Evolutionary conservation across 208 protist genomes (phyloP).

Genomic region (Phytomonas francai): DNA sequence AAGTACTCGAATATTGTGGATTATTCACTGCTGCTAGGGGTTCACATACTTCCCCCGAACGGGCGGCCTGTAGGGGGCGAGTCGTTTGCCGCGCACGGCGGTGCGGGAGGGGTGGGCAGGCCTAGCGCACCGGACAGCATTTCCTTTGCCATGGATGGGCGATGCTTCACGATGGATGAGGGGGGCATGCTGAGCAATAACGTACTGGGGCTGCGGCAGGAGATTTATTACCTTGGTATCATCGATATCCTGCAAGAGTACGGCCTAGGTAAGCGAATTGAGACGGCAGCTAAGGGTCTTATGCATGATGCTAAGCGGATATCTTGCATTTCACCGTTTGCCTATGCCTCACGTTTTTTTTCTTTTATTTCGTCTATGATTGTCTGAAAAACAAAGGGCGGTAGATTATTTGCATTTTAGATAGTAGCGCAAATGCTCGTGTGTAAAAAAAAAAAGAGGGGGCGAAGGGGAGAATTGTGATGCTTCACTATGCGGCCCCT

Average conservation of each 20-base stretch:
- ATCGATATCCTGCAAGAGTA: constrained; percentile 93
- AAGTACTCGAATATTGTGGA: constrained; percentile 87
- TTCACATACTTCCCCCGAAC: constrained; percentile 59
- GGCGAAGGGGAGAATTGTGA: no score
- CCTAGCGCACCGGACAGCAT: no score
- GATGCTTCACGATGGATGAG: constrained; percentile 72
- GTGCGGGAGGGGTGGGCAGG: not conserved
- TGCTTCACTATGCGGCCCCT: not conserved
- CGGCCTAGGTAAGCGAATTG: constrained; percentile 68
- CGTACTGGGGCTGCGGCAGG: constrained; percentile 35
- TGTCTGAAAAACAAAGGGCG: constrained; percentile 24
- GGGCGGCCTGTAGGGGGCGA: not conserved
- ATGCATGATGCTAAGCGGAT: constrained; percentile 68
- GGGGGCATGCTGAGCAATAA: constrained; percentile 77
- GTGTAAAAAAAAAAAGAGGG: not conserved
- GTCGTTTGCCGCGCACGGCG: not conserved
- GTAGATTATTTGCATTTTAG: constrained; percentile 3
- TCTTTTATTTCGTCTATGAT: constrained; percentile 88
- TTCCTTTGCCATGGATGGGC: constrained; percentile 26
- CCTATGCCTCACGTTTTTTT: constrained; percentile 85
- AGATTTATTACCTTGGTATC: constrained; percentile 92
- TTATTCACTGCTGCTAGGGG: constrained; percentile 90
- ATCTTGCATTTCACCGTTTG: constrained; percentile 70
- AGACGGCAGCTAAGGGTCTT: constrained; percentile 58
- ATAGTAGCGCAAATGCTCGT: not conserved